A percentile compares a stretch with the other conserved stretches of the same genome.
These are phyloP conservation scores for Rheum nobile DNA, from an alignment of 148 eudicot species.

Conservation along the genomic window DNA sequence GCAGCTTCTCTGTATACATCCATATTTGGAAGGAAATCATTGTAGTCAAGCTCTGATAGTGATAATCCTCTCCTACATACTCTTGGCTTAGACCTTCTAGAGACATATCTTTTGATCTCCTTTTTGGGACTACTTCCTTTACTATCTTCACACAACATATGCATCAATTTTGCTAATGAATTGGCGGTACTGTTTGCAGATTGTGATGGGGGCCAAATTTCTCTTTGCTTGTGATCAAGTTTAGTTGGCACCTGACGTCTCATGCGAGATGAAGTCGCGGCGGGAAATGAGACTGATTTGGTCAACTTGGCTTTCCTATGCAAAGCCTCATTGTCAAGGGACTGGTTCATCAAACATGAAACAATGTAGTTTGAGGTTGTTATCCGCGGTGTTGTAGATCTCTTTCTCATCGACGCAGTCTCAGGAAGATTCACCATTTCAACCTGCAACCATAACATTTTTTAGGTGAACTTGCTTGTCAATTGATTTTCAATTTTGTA, in stretches of 20 bases:
- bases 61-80: constrained; percentile 35
- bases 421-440: not conserved
- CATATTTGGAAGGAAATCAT: constrained; percentile 7
- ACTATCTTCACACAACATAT: not conserved
- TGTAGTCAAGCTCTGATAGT: constrained; percentile 26
- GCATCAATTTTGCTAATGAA: not conserved
- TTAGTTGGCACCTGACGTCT: constrained; percentile 28
- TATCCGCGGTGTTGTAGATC: not conserved
- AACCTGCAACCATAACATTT: not conserved
- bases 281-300: constrained; percentile 67
- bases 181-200: not conserved
- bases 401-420: not conserved
- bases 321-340: not conserved
- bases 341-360: not conserved
- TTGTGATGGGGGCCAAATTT: constrained; percentile 44
- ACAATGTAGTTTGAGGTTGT: not conserved
- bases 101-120: not conserved
- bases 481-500: not conserved
- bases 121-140: not conserved
- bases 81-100: not conserved
- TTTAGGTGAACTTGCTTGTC: not conserved
- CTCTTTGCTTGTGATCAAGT: constrained; percentile 51
- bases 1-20: not conserved
- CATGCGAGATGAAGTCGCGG: constrained; percentile 14
- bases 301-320: constrained; percentile 16